Evolutionary conservation across 2,329 filamentous ascomycete species (phyloP).

Genomic region (Torrubiella hemipterigena): DNA sequence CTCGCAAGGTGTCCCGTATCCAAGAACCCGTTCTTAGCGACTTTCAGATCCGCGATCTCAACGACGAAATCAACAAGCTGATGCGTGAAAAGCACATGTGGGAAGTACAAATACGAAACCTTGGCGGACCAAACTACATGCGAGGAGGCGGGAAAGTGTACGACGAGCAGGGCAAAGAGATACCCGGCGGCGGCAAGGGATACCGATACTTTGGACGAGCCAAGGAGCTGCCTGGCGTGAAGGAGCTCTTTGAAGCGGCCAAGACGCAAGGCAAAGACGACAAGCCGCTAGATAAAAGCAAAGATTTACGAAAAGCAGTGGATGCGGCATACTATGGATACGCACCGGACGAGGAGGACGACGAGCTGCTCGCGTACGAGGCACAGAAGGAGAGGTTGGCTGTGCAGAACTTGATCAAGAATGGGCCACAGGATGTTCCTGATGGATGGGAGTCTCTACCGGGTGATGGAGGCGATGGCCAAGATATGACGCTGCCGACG

Average conservation of each 20-base stretch:
- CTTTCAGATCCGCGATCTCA: constrained; percentile 94
- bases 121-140: constrained; percentile 98
- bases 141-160: constrained; percentile 57
- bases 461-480: constrained; percentile 74
- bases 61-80: constrained; percentile 98
- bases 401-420: constrained; percentile 51
- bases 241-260: constrained; percentile 85
- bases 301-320: constrained; percentile 62
- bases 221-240: constrained; percentile 82
- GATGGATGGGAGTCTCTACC: constrained; percentile 76
- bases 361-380: constrained; percentile 69
- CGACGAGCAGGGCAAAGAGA: constrained; percentile 62
- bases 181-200: constrained; percentile 68
- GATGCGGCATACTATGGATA: constrained; percentile 96
- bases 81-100: constrained; percentile 99
- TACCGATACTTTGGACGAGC: constrained; percentile 93
- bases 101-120: constrained; percentile 90
- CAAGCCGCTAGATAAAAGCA: constrained; percentile 54
- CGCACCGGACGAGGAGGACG: constrained; percentile 84
- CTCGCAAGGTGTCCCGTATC: constrained; percentile 90
- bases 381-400: constrained; percentile 73
- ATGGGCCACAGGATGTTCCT: constrained; percentile 43
- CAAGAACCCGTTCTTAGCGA: constrained; percentile 86
- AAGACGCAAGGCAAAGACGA: constrained; percentile 43
- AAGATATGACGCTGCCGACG: constrained; percentile 72